Percentiles rank a stretch among this genome's conserved stretches.
Conservation (phyloP, 1,139 yeast species). For the Yamadazyma sp. region DNA sequence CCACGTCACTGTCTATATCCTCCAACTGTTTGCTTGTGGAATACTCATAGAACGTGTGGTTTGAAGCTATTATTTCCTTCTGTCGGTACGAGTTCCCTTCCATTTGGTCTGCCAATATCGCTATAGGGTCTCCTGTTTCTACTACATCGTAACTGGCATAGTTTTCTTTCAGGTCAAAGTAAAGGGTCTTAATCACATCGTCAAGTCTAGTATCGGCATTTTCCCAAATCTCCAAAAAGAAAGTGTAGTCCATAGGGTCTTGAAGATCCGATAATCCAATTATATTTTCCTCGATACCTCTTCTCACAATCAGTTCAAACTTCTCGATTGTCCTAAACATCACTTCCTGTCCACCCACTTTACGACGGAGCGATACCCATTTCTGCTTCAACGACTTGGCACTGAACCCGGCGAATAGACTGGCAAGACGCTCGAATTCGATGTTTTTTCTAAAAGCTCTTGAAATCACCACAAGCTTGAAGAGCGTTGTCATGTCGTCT, state of each 20-base stretch:
- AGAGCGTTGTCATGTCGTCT: constrained; percentile 50
- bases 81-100: constrained; percentile 55
- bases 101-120: constrained; percentile 33
- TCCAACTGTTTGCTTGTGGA: constrained; percentile 12
- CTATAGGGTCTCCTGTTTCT: constrained; percentile 23
- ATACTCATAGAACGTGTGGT: constrained; percentile 34
- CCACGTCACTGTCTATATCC: constrained; percentile 9
- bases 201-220: constrained; percentile 42
- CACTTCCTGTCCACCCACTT: constrained; percentile 53
- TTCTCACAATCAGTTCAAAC: constrained; percentile 58
- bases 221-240: constrained; percentile 59
- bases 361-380: constrained; percentile 63
- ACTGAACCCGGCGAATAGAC: constrained; percentile 35
- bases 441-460: constrained; percentile 54
- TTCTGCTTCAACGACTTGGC: constrained; percentile 46
- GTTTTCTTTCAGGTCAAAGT: constrained; percentile 26
- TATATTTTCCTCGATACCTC: constrained; percentile 50
- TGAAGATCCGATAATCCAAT: constrained; percentile 43
- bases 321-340: constrained; percentile 52
- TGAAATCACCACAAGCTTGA: constrained; percentile 62
- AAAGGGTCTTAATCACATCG: constrained; percentile 34
- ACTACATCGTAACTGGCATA: constrained; percentile 25
- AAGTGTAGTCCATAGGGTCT: constrained; percentile 45
- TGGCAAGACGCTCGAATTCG: constrained; percentile 59
- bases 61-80: constrained; percentile 46